Percentiles rank a stretch among this genome's conserved stretches.
Evolutionary conservation across 2,329 filamentous ascomycete species (phyloP).

Genomic region (Herpotrichia juniperi): DNA sequence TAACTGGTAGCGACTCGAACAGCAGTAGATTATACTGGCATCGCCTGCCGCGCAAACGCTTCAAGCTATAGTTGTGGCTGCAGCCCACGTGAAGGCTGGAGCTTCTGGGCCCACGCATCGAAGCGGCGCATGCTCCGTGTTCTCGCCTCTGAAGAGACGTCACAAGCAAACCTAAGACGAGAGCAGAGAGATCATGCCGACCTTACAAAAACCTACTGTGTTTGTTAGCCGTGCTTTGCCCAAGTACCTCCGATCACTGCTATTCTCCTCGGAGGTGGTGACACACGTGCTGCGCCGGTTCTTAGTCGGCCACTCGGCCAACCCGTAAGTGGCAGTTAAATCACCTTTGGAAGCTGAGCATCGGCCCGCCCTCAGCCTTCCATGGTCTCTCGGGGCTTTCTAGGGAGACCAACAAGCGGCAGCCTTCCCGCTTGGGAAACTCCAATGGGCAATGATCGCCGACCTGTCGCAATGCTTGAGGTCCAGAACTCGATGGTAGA

Average conservation of each 20-base stretch:
- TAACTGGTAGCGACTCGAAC: background rate
- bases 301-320: no score
- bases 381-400: background rate
- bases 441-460: background rate
- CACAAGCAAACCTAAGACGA: no score
- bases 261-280: no score
- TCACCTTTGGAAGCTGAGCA: background rate
- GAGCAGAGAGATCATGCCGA: no score
- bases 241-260: no score
- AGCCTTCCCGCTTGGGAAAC: background rate
- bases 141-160: no score
- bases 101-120: no score
- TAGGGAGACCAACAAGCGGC: constrained; percentile 1
- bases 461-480: background rate
- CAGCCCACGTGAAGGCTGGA: background rate
- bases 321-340: background rate
- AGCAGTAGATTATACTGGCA: background rate
- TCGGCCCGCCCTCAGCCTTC: background rate
- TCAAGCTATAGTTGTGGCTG: background rate
- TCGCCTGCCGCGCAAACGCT: background rate
- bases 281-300: no score
- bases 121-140: background rate
- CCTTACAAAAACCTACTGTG: no score
- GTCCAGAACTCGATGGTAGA: background rate
- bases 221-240: no score